Base-by-base conservation (phyloP, 495 filamentous ascomycete species). In the Hypomontagnella monticulosa region DNA sequence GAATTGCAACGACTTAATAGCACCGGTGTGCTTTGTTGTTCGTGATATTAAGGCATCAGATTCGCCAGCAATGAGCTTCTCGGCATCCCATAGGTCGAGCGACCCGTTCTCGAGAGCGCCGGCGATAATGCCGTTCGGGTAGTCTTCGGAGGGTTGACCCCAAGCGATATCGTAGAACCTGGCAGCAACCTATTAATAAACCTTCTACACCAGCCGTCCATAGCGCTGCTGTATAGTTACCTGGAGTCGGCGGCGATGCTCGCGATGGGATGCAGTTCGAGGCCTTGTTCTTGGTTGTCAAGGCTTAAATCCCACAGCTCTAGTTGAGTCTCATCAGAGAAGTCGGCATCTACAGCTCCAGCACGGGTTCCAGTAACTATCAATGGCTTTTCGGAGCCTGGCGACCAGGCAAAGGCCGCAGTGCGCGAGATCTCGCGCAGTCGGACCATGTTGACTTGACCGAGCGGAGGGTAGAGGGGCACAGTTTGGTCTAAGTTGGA, bases 141-240 rank as follows among this genome's bases (percentile, higher is more conserved):
- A 84, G 54, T 91, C 88, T 47, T 89, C 88, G 62, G 86, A 90
- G 44, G 89, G 88, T 68, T 88, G 85, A 33, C 91, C 88, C 95
- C 95, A 99, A 50, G 93, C 93, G 70, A 99, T 89, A 73, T 98
- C 94, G 75, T 98, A 93, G 80, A 99, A 99, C 60, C 95, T 97
- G 68, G 48, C 3, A 18, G 16, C 44, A 37, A 23, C 3, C 30
- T 12, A 51, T 74, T n/a, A 72, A 52, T 10, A 49, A 60, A 60
- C 58, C 61, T 32, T 44, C 57, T 50, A 50, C 12, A 41, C n/a
- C 36, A 18, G 43, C 10, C 20, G 20, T 1, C 23, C 16, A 63
- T 27, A 11, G 16, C 23, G 18, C 6, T 16, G 14, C 4, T 15
- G 9, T 15, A 5, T 44, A 38, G 78, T 71, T 86, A 96, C 93